Evolutionary conservation across 768 basidiomycete species (phyloP), one percentile per base, ranked within the genome.

Genomic region (Collybia sordida): DNA sequence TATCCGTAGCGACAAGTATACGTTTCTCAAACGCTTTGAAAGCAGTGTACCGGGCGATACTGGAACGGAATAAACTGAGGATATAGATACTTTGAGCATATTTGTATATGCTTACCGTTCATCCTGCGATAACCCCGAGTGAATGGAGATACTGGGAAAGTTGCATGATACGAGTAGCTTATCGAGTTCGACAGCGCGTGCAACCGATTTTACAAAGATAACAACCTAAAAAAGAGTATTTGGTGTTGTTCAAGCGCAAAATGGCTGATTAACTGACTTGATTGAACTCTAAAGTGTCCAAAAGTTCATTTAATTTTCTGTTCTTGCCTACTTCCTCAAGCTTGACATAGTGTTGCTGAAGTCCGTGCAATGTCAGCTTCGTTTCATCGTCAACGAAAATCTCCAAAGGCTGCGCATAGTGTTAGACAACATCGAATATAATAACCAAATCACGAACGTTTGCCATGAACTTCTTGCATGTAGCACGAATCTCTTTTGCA

Each of bases 11-110:
- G 36, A 99, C 97, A 17, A 99, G 80, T 57, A 99, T 98, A 57
- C 97, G 93, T 74, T 98, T 99, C 77, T 99, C 97, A 59, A 99
- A 99, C 15, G 92, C 91, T 73, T 99, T 99, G 82, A 99, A 99
- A 31, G 95, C 93, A 22, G 91, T 90, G 73, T 98, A 99, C 14
- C 96, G 90, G 50, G 80, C 81, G 68, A 99, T 98, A 50, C 94
- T 96, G 57, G 17, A 47, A 25, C 25, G 39, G 23, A 21, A 27
- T 43, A 42, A 27, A 36, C 34, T 48, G 34, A 64, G 34, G 18
- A 58, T 23, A 41, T 23, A 18, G 12, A 28, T 11, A 42, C 5
- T 41, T 19, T 12, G 40, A 12, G 2, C n/a, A 18, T 39, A 35
- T 31, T n/a, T n/a, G n/a, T n/a, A 17, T 25, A 11, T 9, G 74